Evolutionary conservation across 768 basidiomycete genomes (phyloP), one percentile per base, ranked within the genome.

Genomic region (Collybia sordida): DNA sequence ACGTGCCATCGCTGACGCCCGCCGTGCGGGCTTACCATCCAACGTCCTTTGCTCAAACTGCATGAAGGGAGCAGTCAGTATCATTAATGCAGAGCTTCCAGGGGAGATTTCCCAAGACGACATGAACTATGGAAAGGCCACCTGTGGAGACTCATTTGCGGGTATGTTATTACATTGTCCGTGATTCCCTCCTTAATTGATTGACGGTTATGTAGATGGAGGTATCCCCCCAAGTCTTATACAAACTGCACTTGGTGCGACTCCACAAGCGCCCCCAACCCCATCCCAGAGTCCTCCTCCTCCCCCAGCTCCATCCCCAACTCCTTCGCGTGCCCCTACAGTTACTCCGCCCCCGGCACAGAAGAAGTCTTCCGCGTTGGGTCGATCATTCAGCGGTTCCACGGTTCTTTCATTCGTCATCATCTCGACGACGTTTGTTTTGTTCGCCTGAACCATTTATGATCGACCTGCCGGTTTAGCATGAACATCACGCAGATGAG

Each of bases 41-140:
- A 73, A 64, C 9, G 53, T 77, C 14, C 59, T 70, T 7, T 80
- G 79, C 60, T 74, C 75, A 27, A 61, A 67, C 45, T 80, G 79
- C 58, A 65, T 71, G 47, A 74, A 80, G 62, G 72, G 72, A n/a
- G 70, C 68, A 17, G 75, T 73, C 54, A 66, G 60, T 6, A 59
- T 78, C 19, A 57, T 62, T 14, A 49, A 59, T 11, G 46, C 65
- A 12, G 48, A 61, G 12, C 68, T 71, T 42, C 72, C 78, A 2
- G 55, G 60, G 14, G 52, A 72, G 18, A 53, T 70, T 24, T 52
- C 53, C 2, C 38, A 53, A 24, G 44, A 57, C 18, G 41, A 55
- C 18, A 57, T 68, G 0, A 52, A 69, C 19, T 54, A 59, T 23
- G 52, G 63, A 21, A 48, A 49, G 34, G 37, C 50, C 14, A 51